Evolutionary conservation across 1,284 basidiomycete genomes (phyloP), one percentile per base, ranked within the genome.

Genomic region (Puccinia horiana): DNA sequence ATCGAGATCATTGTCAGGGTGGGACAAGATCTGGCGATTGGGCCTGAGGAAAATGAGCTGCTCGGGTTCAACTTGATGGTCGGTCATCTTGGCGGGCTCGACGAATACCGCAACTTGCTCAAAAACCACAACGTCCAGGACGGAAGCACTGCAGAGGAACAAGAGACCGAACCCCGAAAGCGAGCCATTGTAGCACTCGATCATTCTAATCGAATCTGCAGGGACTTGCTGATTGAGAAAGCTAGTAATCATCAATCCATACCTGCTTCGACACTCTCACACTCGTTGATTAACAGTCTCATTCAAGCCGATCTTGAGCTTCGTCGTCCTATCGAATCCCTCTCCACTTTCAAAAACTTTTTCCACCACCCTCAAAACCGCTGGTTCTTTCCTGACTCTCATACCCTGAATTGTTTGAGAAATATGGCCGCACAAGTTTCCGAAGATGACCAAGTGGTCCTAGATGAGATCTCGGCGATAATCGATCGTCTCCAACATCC

Each of bases 21-120:
- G 23, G 49, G 61, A 5, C 35, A 67, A 26, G 40, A 49, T 29
- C 26, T 58, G 32, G 37, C 16, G 1, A 29, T 77, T 29, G 76
- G 23, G 12, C 18, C 76, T 2, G 61, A 67, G 37, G 76, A 77
- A 32, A 32, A 14, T 32, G 58, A 77, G 32, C 47, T 63, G 61
- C 23, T 77, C 32, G 44, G 32, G 32, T 77, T 65, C 32, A 44
- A 67, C 47, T 29, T 77, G 44, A n/a, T 77, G 40, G 42, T 77
- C n/a, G 76, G 76, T 29, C 76, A 77, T 67, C 76, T 77, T 4
- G 76, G 76, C 29, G 76, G 76, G 14, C 63, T 77, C 29, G n/a
- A 35, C 11, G 58, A n/a, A 23, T 77, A 77, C 32, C 58, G 76
- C 16, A 49, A 44, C 35, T 32, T 75, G 11, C n/a, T 75, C 9